Conservation (phyloP, 176 grass and related monocot species). For the Aegilops sharonensis region DNA sequence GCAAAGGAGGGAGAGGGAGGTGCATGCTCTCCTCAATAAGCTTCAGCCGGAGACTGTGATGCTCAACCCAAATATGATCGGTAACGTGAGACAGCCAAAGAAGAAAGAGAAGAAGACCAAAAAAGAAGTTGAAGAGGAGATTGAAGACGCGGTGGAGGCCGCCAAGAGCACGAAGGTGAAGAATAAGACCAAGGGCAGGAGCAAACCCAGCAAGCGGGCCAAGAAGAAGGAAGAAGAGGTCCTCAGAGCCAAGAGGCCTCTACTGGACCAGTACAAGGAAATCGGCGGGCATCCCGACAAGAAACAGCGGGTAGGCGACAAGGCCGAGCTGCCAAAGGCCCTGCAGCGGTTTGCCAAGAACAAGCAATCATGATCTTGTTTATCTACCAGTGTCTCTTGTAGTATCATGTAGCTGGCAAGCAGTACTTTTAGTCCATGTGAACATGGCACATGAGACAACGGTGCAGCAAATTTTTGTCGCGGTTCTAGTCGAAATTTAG, state of each 20-base stretch:
- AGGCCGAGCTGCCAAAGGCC: conserved; percentile 61
- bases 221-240: conserved; percentile 78
- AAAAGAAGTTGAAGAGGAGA: conserved; percentile 61
- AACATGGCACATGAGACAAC: not conserved
- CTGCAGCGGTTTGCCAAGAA: conserved; percentile 71
- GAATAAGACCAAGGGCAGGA: conserved; percentile 98
- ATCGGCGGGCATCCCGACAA: conserved; percentile 29
- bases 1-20: conserved; percentile 90
- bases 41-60: conserved; percentile 83
- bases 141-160: conserved; percentile 53
- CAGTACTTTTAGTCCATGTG: conserved; percentile 2
- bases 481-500: not conserved
- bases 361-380: conserved; percentile 22
- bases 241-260: conserved; percentile 68
- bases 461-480: not conserved
- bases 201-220: conserved; percentile 78
- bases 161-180: conserved; percentile 57
- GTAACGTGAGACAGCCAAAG: conserved; percentile 51
- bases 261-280: conserved; percentile 49
- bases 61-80: conserved; percentile 77
- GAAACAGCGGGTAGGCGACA: conserved; percentile 45
- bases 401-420: not conserved
- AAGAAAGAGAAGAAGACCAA: conserved; percentile 66
- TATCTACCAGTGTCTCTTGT: not conserved
- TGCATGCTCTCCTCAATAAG: conserved; percentile 80